A percentile compares a stretch with the other conserved stretches of the same genome.
Evolutionary conservation across 768 basidiomycete species (phyloP).

Genomic region (Phlegmacium glaucopus): DNA sequence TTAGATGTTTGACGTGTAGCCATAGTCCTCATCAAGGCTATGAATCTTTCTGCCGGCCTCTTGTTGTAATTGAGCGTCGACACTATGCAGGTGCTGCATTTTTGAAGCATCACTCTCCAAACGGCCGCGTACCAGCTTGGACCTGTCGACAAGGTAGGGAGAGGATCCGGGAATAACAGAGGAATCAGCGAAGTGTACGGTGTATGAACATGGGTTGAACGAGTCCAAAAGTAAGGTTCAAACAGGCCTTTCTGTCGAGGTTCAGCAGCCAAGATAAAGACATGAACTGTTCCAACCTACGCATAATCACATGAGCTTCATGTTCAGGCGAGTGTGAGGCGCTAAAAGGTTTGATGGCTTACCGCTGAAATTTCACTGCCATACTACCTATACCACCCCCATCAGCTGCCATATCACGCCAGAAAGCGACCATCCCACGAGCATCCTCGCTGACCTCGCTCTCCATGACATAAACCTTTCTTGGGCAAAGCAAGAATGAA

Average conservation of each 20-base stretch:
- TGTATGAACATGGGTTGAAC: slow-evolving; percentile 31
- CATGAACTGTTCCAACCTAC: slow-evolving; percentile 77
- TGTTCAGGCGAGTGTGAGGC: too few relatives aligned
- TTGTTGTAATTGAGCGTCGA: slow-evolving; percentile 45
- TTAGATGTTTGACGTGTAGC: slow-evolving; percentile 31
- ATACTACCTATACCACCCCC: slow-evolving; percentile 37
- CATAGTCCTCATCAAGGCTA: slow-evolving; percentile 27
- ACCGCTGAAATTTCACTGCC: slow-evolving; percentile 28
- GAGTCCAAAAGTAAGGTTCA: slow-evolving; percentile 74
- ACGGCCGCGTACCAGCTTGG: slow-evolving; percentile 60
- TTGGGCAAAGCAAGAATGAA: slow-evolving; percentile 49
- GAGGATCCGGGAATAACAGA: slow-evolving; percentile 71
- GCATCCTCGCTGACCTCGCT: slow-evolving; percentile 44
- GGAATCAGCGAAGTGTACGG: slow-evolving; percentile 64
- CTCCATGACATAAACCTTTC: slow-evolving; percentile 31
- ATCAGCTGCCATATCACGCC: slow-evolving; percentile 47
- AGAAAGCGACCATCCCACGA: slow-evolving; percentile 49
- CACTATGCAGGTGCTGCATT: slow-evolving; percentile 51
- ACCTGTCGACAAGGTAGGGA: slow-evolving; percentile 71
- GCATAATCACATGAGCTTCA: too few relatives aligned
- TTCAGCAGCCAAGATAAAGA: slow-evolving; percentile 74
- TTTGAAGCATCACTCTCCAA: slow-evolving; percentile 68
- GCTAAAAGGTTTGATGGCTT: too few relatives aligned
- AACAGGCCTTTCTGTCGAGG: slow-evolving; percentile 69
- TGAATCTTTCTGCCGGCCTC: slow-evolving; percentile 30